Base-by-base conservation (phyloP, 2,329 filamentous ascomycete species). In the Grosmannia penicillata region DNA sequence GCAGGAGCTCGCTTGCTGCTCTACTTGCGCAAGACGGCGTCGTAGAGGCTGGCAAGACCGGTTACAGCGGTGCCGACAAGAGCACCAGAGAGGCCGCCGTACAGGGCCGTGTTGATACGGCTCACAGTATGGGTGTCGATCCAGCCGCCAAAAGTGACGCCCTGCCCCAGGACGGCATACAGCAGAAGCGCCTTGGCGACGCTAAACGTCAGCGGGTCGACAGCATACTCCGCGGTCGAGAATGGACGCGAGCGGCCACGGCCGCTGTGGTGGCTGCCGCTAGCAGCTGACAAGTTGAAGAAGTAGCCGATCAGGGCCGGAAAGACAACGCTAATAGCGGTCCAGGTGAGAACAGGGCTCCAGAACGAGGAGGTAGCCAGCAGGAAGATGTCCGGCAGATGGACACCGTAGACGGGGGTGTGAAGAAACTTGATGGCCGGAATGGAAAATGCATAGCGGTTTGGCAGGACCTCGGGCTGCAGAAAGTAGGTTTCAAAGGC, bases 121-220 rank as follows among this genome's bases (percentile, higher is more conserved):
- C 60, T 60, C 35, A 84, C 75, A 7, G 74, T 72, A 14, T 63
- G 58, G 22, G 67, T 62, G 41, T 72, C 66, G 41, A 84, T 63
- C 38, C 76, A 63, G 24, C 79, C 78, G 34, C 70, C 64, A 40
- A 79, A 70, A 34, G 68, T 72, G 36, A 71, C 68, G 25, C 72
- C 73, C 54, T 79, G 75, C 9, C 69, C 73, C 54, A 87, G 94
- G 15, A 94, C 77, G 25, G 89, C 69, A 56, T 82, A 94, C 8
- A 82, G 77, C 42, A 87, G 59, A 39, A 96, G 56, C 0, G 81
- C 87, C 65, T 94, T 94, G 49, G 75, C 75, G 41, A 96, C 77
- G 62, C 87, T 93, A 62, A 93, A 98, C 18, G 79, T 82, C 53
- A 96, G 63, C 4, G 87, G 87, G 55, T 98, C 91, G 46, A 89